A percentile compares a stretch with the other conserved stretches of the same genome.
Conservation (phyloP, 2,329 filamentous ascomycete genomes). For the Aspergillus ochraceus region DNA sequence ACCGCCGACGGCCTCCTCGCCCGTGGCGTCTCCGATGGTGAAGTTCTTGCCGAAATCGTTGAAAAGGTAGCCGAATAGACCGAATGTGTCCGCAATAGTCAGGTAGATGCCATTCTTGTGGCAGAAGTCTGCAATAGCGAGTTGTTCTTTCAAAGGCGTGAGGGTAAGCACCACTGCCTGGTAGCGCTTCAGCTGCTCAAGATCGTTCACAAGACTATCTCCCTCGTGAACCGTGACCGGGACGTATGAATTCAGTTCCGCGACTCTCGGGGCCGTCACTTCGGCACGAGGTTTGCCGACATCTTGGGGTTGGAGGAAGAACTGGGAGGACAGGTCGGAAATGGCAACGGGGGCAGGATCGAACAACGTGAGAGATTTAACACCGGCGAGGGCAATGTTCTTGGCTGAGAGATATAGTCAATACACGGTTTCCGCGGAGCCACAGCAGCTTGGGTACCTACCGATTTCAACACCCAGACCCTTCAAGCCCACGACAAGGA, state of each 20-base stretch:
- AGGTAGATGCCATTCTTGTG: conserved; percentile 92
- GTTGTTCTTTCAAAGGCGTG: conserved; percentile 75
- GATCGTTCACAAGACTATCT: conserved; percentile 68
- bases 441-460: conserved; percentile 27
- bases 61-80: conserved; percentile 93
- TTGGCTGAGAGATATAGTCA: conserved; percentile 63
- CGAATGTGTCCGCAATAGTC: conserved; percentile 83
- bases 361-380: conserved; percentile 93
- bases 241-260: conserved; percentile 95
- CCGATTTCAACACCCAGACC: conserved; percentile 92
- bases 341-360: conserved; percentile 83
- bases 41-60: conserved; percentile 97
- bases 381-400: conserved; percentile 95
- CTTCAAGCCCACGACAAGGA: conserved; percentile 87
- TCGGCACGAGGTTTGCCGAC: conserved; percentile 88
- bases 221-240: conserved; percentile 74
- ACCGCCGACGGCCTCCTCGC: conserved; percentile 81
- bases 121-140: conserved; percentile 86
- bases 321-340: conserved; percentile 91
- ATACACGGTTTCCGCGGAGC: neutral
- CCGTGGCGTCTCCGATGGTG: conserved; percentile 82
- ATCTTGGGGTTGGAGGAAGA: conserved; percentile 87
- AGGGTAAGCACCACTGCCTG: conserved; percentile 91
- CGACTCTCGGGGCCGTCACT: conserved; percentile 83
- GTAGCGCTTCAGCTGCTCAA: conserved; percentile 82